These are phyloP conservation scores for Mitragyna speciosa DNA, from an alignment of 257 asterid genomes.

Conservation along the genomic window DNA sequence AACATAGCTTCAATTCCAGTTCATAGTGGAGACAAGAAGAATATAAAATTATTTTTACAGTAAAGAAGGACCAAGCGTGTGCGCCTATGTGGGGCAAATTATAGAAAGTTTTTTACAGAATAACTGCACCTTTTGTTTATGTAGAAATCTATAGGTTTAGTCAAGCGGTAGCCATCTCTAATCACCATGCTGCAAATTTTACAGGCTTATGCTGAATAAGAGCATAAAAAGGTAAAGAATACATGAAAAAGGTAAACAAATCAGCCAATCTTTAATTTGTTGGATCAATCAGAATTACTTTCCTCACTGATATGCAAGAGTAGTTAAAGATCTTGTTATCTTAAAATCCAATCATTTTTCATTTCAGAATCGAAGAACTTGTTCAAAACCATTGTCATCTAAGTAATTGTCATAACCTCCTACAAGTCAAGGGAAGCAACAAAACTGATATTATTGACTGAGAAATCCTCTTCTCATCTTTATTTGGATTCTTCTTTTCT, in stretches of 20 bases:
- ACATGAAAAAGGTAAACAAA: not conserved
- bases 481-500: not conserved
- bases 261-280: not conserved
- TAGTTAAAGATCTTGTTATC: not conserved
- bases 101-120: conserved; percentile 19
- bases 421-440: not conserved
- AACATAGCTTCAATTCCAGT: conserved; percentile 10
- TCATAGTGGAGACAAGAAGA: conserved; percentile 40
- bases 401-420: not conserved
- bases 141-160: conserved; percentile 32
- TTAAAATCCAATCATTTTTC: not conserved
- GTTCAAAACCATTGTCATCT: not conserved
- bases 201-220: not conserved
- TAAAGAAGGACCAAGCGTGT: conserved; percentile 35
- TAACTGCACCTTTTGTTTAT: conserved; percentile 29
- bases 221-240: not conserved
- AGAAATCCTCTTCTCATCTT: not conserved
- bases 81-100: conserved; percentile 27
- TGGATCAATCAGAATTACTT: not conserved
- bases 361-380: not conserved
- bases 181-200: not conserved
- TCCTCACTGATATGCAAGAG: not conserved
- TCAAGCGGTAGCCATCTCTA: conserved; percentile 34
- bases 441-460: not conserved
- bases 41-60: conserved; percentile 35